Evolutionary conservation across 345 rosid genomes (phyloP).

Genomic region (Lepidium aucheri): DNA sequence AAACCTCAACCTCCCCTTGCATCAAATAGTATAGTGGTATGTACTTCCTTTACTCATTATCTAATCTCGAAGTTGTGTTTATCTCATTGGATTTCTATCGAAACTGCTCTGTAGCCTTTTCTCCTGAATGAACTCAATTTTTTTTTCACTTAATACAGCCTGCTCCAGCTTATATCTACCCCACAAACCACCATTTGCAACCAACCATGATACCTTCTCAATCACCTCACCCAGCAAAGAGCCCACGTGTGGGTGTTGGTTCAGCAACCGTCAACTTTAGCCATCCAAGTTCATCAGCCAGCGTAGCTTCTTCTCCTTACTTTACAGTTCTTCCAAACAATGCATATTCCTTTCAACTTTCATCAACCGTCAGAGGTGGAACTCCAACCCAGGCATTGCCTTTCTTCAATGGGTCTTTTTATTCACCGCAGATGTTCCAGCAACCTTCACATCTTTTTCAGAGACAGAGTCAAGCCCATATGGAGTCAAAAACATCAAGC

Average conservation of each 20-base stretch:
- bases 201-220: slow-evolving; percentile 22
- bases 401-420: slow-evolving; percentile 39
- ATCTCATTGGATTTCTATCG: neutral
- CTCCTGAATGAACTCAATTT: neutral
- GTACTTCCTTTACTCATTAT: neutral
- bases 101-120: neutral
- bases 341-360: slow-evolving; percentile 36
- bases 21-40: slow-evolving; percentile 40
- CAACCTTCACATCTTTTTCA: slow-evolving; percentile 38
- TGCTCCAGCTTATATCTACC: slow-evolving; percentile 42
- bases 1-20: slow-evolving; percentile 30
- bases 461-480: slow-evolving; percentile 30
- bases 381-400: slow-evolving; percentile 37
- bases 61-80: neutral
- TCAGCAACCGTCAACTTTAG: slow-evolving; percentile 34
- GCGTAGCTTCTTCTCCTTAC: slow-evolving; percentile 35
- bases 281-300: slow-evolving; percentile 37
- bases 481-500: slow-evolving; percentile 34
- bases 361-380: slow-evolving; percentile 35
- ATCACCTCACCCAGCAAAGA: slow-evolving; percentile 23
- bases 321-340: slow-evolving; percentile 38
- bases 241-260: slow-evolving; percentile 20
- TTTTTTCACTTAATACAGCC: slow-evolving; percentile 26
- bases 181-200: slow-evolving; percentile 38
- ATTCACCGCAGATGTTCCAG: slow-evolving; percentile 46